phyloP scores from a whole-genome alignment of 2,329 filamentous ascomycete species.

The Epichloe hybrida region DNA sequence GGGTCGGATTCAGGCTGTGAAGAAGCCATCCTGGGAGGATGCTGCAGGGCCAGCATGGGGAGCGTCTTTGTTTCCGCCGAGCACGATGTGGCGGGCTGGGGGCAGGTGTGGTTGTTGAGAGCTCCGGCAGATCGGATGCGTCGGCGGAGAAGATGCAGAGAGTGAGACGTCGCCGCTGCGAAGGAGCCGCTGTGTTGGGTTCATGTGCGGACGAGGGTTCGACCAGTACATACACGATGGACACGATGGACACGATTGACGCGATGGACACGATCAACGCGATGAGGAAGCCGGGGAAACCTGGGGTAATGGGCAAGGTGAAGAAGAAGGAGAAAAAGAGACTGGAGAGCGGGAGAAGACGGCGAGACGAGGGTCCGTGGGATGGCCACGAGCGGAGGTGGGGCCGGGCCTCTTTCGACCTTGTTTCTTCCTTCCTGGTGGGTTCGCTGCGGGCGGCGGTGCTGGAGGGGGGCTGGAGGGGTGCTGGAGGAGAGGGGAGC shows the following conservation, averaged over 20 bases:
- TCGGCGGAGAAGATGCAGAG: background rate
- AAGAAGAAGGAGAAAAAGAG: conserved; percentile 6
- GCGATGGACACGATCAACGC: background rate
- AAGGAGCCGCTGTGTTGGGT: background rate
- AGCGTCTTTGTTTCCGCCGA: conserved; percentile 20
- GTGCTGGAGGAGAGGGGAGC: too few relatives aligned
- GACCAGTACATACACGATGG: too few relatives aligned
- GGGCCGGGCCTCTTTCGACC: background rate
- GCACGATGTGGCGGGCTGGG: background rate
- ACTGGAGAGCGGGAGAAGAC: background rate
- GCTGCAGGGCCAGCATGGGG: conserved; percentile 44
- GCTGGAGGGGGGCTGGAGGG: too few relatives aligned
- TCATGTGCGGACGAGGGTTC: background rate
- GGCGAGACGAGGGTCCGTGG: background rate
- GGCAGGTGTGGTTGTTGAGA: background rate
- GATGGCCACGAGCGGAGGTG: background rate
- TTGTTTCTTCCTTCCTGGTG: background rate
- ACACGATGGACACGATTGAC: too few relatives aligned
- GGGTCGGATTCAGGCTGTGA: conserved; percentile 38
- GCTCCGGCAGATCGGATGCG: background rate
- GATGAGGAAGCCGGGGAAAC: conserved; percentile 5
- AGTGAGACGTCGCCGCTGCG: background rate
- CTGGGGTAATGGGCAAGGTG: conserved; percentile 10
- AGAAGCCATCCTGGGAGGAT: conserved; percentile 44
- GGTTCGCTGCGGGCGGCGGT: background rate